Evolutionary conservation across 371 early-diverging fungal genomes (phyloP).

Genomic region (Chytridium lagenaria): DNA sequence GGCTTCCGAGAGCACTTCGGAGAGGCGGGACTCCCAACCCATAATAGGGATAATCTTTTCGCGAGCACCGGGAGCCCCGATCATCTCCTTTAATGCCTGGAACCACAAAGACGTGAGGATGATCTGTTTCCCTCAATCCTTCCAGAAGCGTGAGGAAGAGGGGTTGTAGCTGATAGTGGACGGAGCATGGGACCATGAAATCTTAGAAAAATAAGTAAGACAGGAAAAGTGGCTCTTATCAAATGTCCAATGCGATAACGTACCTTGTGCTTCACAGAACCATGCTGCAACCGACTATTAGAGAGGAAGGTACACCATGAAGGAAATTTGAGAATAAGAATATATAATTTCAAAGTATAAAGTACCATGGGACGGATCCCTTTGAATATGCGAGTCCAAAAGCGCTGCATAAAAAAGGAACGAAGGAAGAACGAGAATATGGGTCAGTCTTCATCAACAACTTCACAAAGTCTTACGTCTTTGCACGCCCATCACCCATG

Average conservation of each 20-base stretch:
- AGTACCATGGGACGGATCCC: conserved; percentile 51
- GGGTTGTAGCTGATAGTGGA: conserved; percentile 40
- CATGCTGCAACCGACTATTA: conserved; percentile 47
- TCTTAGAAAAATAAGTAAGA: conserved; percentile 19
- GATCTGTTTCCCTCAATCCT: conserved; percentile 52
- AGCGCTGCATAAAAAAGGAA: conserved; percentile 44
- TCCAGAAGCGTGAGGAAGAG: conserved; percentile 47
- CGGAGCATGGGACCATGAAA: conserved; percentile 41
- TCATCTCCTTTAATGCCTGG: conserved; percentile 35
- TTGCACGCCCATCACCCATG: conserved; percentile 11
- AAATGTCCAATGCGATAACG: neutral
- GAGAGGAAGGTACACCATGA: neutral
- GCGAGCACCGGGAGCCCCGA: conserved; percentile 30
- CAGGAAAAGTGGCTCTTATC: neutral
- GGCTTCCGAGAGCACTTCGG: conserved; percentile 34
- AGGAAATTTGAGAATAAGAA: neutral
- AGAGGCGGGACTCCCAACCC: conserved; percentile 35
- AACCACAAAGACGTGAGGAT: conserved; percentile 48
- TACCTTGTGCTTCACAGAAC: conserved; percentile 55
- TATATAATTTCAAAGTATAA: neutral
- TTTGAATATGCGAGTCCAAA: conserved; percentile 49
- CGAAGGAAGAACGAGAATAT: neutral
- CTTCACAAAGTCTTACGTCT: too few species aligned
- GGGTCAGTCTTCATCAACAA: too few species aligned
- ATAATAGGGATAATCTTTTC: conserved; percentile 41